Conservation (phyloP, 108 stramenopile species). For the Pseudonitzschia multistriata region DNA sequence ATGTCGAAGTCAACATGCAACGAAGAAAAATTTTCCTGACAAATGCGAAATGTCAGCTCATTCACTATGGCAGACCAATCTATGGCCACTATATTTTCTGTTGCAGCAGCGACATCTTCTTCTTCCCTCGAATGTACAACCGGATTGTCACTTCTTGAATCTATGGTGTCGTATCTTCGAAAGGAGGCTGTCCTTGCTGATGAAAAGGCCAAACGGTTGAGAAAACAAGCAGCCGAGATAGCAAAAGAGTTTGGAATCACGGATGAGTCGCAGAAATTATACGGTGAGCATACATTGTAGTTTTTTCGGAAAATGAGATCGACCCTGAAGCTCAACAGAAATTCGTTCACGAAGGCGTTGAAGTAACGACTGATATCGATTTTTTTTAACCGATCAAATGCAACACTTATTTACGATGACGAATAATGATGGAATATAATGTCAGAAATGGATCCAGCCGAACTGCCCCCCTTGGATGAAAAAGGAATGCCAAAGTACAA, state of each 20-base stretch:
- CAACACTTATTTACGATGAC: neutral
- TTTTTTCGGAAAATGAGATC: neutral
- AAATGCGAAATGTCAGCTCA: neutral
- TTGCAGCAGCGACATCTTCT: constrained; percentile 14
- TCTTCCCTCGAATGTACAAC: neutral
- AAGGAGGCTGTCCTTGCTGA: constrained; percentile 45
- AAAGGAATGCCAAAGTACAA: constrained; percentile 54
- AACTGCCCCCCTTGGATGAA: constrained; percentile 49
- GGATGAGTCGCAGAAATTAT: constrained; percentile 21
- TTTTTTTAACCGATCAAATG: neutral
- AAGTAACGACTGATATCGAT: neutral
- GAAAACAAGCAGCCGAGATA: constrained; percentile 36
- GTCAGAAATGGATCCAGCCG: constrained; percentile 12
- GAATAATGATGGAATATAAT: neutral
- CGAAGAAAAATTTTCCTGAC: neutral
- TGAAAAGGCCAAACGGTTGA: constrained; percentile 38
- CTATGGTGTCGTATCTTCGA: constrained; percentile 37
- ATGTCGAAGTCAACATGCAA: neutral
- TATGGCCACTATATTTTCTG: neutral
- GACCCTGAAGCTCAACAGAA: neutral
- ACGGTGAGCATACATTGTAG: constrained; percentile 26
- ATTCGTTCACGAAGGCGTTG: neutral
- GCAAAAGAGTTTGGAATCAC: constrained; percentile 37
- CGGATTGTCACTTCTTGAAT: neutral
- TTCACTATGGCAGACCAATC: constrained; percentile 4